Percentiles rank a stretch among this genome's conserved stretches.
Conservation (phyloP, 2,329 filamentous ascomycete species). For the Monilinia aucupariae region DNA sequence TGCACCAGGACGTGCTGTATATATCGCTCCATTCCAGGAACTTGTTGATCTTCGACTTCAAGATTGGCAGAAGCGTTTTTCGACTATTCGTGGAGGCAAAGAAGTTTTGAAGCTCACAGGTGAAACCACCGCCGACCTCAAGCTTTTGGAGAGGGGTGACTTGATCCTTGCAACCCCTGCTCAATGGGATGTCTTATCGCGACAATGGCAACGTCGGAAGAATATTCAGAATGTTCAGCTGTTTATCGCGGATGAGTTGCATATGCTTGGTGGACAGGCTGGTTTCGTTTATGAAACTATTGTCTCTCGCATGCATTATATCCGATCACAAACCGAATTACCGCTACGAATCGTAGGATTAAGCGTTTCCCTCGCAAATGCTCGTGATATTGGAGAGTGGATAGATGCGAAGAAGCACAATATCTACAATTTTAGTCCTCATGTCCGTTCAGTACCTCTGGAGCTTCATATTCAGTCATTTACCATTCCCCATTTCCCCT, state of each 20-base stretch:
- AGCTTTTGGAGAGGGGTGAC: constrained; percentile 80
- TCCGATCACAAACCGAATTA: constrained; percentile 79
- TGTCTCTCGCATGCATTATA: constrained; percentile 96
- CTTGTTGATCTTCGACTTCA: constrained; percentile 75
- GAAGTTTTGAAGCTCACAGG: constrained; percentile 89
- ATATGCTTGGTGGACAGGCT: constrained; percentile 79
- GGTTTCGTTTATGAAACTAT: constrained; percentile 94
- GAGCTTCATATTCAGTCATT: constrained; percentile 95
- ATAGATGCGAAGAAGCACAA: constrained; percentile 97
- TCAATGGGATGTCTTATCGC: constrained; percentile 93
- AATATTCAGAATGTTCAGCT: constrained; percentile 86
- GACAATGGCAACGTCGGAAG: constrained; percentile 95
- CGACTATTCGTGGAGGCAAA: constrained; percentile 72
- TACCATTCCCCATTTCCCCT: constrained; percentile 93
- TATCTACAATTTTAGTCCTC: constrained; percentile 97
- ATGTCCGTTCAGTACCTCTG: constrained; percentile 79
- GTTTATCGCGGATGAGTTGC: constrained; percentile 92
- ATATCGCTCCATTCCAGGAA: constrained; percentile 92
- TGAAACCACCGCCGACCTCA: constrained; percentile 85
- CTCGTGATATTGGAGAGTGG: constrained; percentile 93
- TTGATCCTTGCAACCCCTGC: constrained; percentile 85
- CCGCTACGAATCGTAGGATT: constrained; percentile 83
- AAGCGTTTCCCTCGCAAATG: constrained; percentile 87
- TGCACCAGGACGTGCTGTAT: constrained; percentile 74
- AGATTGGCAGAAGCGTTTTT: constrained; percentile 79